These are phyloP conservation scores for Chrysanthemum seticuspe DNA, from an alignment of 129 eudicot genomes.

Conservation along the genomic window DNA sequence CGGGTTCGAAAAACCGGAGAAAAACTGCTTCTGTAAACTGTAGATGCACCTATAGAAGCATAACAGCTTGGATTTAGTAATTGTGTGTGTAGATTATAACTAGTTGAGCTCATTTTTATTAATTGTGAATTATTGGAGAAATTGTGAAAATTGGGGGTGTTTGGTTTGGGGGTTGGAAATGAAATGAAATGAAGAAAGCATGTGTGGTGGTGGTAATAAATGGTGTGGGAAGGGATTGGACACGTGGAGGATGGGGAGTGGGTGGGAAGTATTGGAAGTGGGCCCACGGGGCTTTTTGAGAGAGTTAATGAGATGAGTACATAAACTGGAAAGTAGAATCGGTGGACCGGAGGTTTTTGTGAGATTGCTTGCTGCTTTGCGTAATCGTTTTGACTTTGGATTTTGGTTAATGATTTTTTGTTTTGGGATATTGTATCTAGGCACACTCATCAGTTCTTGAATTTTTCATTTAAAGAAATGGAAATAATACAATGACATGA, in stretches of 20 bases:
- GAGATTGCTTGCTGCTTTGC: too few species aligned
- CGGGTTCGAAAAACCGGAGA: constrained; percentile 18
- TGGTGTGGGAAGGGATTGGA: constrained; percentile 11
- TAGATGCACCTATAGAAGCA: constrained; percentile 19
- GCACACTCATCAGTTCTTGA: too few species aligned
- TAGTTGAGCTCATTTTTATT: constrained; percentile 22
- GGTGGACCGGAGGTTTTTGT: too few species aligned
- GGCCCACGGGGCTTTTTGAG: constrained; percentile 15
- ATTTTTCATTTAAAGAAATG: too few species aligned
- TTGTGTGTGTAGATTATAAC: constrained; percentile 19
- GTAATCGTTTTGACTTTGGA: too few species aligned
- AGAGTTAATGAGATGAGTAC: too few species aligned
- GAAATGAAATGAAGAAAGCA: background rate
- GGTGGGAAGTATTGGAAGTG: constrained; percentile 7
- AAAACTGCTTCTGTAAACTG: constrained; percentile 17
- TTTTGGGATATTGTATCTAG: too few species aligned
- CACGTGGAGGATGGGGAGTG: constrained; percentile 32
- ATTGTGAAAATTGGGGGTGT: background rate
- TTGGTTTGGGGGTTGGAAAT: background rate
- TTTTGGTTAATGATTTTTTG: too few species aligned
- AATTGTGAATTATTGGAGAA: background rate
- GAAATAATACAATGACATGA: too few species aligned
- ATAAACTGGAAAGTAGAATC: too few species aligned
- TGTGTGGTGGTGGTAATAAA: constrained; percentile 20
- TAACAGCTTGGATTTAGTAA: constrained; percentile 29